phyloP scores from a whole-genome alignment of 2,329 filamentous ascomycete genomes.

The Stagonosporopsis rhizophila region DNA sequence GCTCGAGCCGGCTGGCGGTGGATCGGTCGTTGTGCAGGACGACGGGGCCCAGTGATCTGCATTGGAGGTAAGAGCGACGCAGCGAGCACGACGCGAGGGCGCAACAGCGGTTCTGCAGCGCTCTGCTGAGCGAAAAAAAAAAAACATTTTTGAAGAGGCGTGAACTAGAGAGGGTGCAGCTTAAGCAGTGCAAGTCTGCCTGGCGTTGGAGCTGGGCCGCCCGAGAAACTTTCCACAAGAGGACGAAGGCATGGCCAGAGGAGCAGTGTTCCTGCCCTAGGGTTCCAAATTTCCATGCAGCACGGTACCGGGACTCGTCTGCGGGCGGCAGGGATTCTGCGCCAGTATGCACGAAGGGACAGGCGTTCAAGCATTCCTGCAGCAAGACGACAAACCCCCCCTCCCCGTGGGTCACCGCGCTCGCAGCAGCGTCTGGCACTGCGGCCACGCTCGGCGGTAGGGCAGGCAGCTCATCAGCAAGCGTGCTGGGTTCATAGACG shows the following conservation, averaged over 20 bases:
- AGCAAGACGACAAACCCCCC: too few species aligned
- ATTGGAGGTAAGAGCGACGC: slow-evolving; percentile 10
- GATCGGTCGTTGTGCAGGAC: slow-evolving; percentile 18
- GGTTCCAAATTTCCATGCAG: slow-evolving; percentile 13
- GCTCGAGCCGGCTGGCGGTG: slow-evolving; percentile 15
- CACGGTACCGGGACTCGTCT: slow-evolving; percentile 15
- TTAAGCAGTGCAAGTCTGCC: slow-evolving; percentile 3
- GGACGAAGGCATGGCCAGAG: slow-evolving; percentile 10
- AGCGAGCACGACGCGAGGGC: too few species aligned
- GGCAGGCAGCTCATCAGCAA: too few species aligned
- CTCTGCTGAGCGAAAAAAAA: not conserved
- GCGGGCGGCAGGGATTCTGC: slow-evolving; percentile 9
- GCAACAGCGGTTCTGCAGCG: not conserved
- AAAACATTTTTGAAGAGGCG: not conserved
- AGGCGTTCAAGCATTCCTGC: slow-evolving; percentile 12
- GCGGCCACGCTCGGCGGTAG: not conserved
- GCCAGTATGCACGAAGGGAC: slow-evolving; percentile 9
- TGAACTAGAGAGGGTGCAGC: not conserved
- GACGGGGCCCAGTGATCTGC: slow-evolving; percentile 13
- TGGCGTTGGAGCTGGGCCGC: slow-evolving; percentile 2
- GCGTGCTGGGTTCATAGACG: too few species aligned
- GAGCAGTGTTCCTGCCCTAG: slow-evolving; percentile 3
- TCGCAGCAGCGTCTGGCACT: not conserved
- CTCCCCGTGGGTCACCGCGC: too few species aligned
- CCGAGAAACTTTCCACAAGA: slow-evolving; percentile 19